Conservation (phyloP, 2,329 filamentous ascomycete genomes). For the Fusarium sp. region DNA sequence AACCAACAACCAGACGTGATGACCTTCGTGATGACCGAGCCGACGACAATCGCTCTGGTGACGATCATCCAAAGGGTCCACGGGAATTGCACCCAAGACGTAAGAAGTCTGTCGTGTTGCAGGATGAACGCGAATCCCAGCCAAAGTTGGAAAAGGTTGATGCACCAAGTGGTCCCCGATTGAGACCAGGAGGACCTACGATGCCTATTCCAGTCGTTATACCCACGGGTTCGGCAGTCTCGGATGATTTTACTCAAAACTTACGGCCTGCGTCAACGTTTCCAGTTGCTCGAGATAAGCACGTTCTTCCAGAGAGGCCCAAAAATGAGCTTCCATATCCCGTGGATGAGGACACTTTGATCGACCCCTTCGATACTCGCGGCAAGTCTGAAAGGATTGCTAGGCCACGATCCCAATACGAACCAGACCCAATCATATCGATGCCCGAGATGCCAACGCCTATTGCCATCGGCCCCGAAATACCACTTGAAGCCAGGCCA, state of each 20-base stretch:
- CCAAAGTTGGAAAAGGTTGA: conserved; percentile 40
- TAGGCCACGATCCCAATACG: conserved; percentile 32
- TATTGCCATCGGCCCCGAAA: conserved; percentile 36
- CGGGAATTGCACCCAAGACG: conserved; percentile 44
- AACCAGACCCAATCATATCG: conserved; percentile 29
- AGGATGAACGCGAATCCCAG: conserved; percentile 46
- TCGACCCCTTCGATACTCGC: conserved; percentile 38
- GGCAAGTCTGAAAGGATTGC: conserved; percentile 26
- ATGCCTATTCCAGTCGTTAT: conserved; percentile 47
- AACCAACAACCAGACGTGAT: conserved; percentile 20
- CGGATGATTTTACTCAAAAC: conserved; percentile 19
- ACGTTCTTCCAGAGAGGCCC: conserved; percentile 31
- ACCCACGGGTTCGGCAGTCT: conserved; percentile 25
- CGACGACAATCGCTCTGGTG: conserved; percentile 50
- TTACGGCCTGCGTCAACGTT: conserved; percentile 47
- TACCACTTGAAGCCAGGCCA: conserved; percentile 35
- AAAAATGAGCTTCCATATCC: conserved; percentile 50
- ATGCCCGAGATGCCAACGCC: conserved; percentile 41
- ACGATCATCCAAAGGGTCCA: conserved; percentile 49
- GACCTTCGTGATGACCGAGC: conserved; percentile 43
- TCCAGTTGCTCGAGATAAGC: conserved; percentile 37
- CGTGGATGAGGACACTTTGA: conserved; percentile 46
- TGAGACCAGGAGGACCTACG: conserved; percentile 49
- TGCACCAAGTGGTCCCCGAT: conserved; percentile 35
- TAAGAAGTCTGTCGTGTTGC: conserved; percentile 48